phyloP scores from a whole-genome alignment of 805 yeast species.

The Saccharomycopsis schoenii region DNA sequence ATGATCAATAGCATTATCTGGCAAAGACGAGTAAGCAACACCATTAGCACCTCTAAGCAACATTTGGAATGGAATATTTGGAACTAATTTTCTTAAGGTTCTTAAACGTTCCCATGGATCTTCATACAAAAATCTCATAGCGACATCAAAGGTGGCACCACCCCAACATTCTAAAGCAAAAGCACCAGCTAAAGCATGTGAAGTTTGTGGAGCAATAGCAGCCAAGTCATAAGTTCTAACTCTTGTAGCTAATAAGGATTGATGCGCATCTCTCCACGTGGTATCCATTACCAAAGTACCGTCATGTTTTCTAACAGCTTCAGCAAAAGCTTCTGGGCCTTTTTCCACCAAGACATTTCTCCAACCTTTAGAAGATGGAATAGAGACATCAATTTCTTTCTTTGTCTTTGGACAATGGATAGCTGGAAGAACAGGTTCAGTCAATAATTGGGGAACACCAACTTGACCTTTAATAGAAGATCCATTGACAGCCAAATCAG shows the following conservation, averaged over 20 bases:
- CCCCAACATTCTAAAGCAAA: constrained; percentile 99
- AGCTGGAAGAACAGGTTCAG: constrained; percentile 68
- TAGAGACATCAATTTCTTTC: constrained; percentile 44
- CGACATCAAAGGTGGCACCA: constrained; percentile 98
- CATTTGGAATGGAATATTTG: constrained; percentile 99
- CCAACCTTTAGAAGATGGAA: constrained; percentile 73
- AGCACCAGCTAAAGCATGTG: constrained; percentile 81
- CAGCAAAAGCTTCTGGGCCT: constrained; percentile 88
- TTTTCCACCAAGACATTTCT: constrained; percentile 73
- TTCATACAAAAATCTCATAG: constrained; percentile 96
- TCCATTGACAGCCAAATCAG: constrained; percentile 92
- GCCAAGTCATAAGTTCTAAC: constrained; percentile 88
- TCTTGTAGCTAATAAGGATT: constrained; percentile 93
- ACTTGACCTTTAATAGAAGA: constrained; percentile 92
- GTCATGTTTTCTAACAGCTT: constrained; percentile 69
- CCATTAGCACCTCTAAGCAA: constrained; percentile 98
- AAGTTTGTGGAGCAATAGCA: constrained; percentile 89
- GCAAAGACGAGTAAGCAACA: constrained; percentile 94
- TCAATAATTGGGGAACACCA: constrained; percentile 75
- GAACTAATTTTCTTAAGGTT: constrained; percentile 78
- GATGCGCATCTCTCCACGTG: constrained; percentile 99
- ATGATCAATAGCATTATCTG: constrained; percentile 98
- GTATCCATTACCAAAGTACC: constrained; percentile 96
- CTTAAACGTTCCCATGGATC: constrained; percentile 98
- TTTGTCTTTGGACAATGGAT: constrained; percentile 55